Percentiles rank a stretch among this genome's conserved stretches.
Evolutionary conservation across 2,329 filamentous ascomycete genomes (phyloP).

Genomic region (Elsinoe perseae): DNA sequence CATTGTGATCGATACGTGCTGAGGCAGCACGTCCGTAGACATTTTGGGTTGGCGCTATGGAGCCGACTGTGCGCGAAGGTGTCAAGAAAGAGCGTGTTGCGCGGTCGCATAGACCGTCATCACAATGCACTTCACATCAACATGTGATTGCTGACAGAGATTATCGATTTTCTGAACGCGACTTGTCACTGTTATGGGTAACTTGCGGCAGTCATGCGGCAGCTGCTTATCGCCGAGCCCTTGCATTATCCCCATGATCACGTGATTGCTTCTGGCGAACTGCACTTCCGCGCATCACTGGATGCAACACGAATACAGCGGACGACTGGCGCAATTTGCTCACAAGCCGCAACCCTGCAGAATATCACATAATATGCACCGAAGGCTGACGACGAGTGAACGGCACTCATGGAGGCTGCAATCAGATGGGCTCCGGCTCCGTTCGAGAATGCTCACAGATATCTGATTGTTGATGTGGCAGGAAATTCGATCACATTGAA

Average conservation of each 20-base stretch:
- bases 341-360: no score
- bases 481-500: constrained; percentile 53
- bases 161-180: background rate
- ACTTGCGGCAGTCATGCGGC: background rate
- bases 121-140: background rate
- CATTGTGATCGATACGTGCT: constrained; percentile 17
- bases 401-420: constrained; percentile 47
- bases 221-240: constrained; percentile 2
- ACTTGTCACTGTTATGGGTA: background rate
- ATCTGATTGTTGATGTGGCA: constrained; percentile 54
- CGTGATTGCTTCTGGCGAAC: background rate
- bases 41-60: constrained; percentile 11
- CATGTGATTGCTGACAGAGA: background rate
- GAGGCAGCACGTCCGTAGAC: constrained; percentile 17
- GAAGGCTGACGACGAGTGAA: background rate
- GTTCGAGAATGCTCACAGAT: constrained; percentile 45
- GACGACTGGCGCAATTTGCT: no score
- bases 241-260: background rate
- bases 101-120: constrained; percentile 9
- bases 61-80: background rate
- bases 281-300: background rate
- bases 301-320: background rate
- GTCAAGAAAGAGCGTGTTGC: background rate
- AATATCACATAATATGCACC: background rate
- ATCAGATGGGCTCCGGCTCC: constrained; percentile 58